phyloP scores from a whole-genome alignment of 352 stramenopile genomes.

The Globisporangium perplexum region DNA sequence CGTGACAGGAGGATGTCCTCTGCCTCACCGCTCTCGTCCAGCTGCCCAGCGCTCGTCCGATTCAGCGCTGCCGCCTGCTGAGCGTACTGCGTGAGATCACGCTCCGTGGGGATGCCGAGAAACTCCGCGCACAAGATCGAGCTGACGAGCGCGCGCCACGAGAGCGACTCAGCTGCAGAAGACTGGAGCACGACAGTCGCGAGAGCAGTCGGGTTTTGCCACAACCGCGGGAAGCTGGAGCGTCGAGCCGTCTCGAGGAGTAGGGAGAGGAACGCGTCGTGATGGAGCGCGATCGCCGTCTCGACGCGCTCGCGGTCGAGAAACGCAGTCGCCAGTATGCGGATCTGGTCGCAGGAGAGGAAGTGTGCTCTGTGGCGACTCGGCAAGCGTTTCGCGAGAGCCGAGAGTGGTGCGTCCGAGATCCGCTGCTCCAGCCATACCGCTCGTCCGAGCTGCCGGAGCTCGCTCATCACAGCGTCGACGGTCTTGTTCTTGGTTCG shows the following conservation, averaged over 20 bases:
- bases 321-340: slow-evolving; percentile 2
- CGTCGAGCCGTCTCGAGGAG: slow-evolving; percentile 26
- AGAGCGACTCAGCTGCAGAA: slow-evolving; percentile 5
- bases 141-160: slow-evolving; percentile 37
- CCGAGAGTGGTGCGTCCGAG: neutral
- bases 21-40: neutral
- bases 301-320: neutral
- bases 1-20: slow-evolving; percentile 7
- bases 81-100: slow-evolving; percentile 18
- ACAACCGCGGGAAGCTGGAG: slow-evolving; percentile 26
- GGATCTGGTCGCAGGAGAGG: slow-evolving; percentile 10
- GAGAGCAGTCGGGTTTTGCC: slow-evolving; percentile 26
- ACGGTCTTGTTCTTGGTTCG: slow-evolving; percentile 30
- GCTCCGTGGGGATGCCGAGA: slow-evolving; percentile 18
- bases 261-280: slow-evolving; percentile 31
- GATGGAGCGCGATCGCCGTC: slow-evolving; percentile 3
- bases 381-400: slow-evolving; percentile 8
- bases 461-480: slow-evolving; percentile 15
- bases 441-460: slow-evolving; percentile 10
- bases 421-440: slow-evolving; percentile 17
- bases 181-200: slow-evolving; percentile 27
- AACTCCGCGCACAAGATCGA: slow-evolving; percentile 36
- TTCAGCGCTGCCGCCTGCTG: neutral
- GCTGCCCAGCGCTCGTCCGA: neutral
- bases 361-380: slow-evolving; percentile 10